Evolutionary conservation across 2,329 filamentous ascomycete species (phyloP), one percentile per base, ranked within the genome.

Genomic region (Colletotrichum acutatum): DNA sequence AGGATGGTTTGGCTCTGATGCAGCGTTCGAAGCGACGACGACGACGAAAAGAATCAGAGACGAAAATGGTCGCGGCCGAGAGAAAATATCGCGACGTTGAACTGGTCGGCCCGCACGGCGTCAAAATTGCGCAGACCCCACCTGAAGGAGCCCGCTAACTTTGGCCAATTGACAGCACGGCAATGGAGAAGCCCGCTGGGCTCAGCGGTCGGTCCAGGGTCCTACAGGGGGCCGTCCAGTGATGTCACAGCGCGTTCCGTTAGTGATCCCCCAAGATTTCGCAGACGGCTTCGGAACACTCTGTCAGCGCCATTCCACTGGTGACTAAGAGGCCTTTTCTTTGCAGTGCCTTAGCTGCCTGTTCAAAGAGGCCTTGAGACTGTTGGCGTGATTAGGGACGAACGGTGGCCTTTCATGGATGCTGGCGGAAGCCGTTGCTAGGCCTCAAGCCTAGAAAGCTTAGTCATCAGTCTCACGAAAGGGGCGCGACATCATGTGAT

Each of bases 101-200:
- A 69, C 7, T 16, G 19, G 58, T 42, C 56, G 57, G 64, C 26
- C 28, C 22, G 37, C 58, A 34, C 37, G 30, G 60, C n/a, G n/a
- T 54, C 66, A 65, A 72, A 70, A 70, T 72, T 70, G 67, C 60
- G 46, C 34, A 70, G 34, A 61, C 70, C 70, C 70, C 70, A 72
- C 66, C 60, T 65, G 59, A 60, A 30, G 14, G 30, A 65, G 19
- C 34, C 66, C 63, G 52, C 42, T 64, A 60, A n/a, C 42, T 49
- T 30, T 34, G 34, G 26, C 66, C 70, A 72, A 72, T 72, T 19
- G 54, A 7, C 52, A n/a, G 59, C 60, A 60, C 60, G 8, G 32
- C 6, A 37, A 70, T 72, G 26, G 49, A 60, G 54, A 46, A 54
- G 32, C 24, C 26, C 37, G 34, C 52, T 58, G 37, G 53, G 64